Evolutionary conservation across 345 rosid genomes (phyloP).

Genomic region (Lenwebbia sp.): DNA sequence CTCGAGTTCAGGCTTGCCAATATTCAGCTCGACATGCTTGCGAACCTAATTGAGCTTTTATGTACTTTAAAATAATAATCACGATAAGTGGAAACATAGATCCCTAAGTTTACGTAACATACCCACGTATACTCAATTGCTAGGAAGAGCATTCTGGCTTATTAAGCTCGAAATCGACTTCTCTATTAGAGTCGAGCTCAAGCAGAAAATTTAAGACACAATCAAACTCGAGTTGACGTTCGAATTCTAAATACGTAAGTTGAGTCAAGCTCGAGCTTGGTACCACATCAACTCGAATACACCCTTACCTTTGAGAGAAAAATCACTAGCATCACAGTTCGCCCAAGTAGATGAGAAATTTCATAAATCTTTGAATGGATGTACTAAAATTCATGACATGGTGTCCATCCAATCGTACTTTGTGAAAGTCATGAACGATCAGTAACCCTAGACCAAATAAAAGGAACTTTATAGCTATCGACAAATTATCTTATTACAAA

Average conservation of each 20-base stretch:
- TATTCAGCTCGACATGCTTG: neutral
- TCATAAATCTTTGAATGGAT: neutral
- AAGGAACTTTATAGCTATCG: no score
- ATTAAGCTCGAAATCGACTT: neutral
- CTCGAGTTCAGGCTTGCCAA: neutral
- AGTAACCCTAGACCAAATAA: no score
- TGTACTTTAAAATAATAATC: neutral
- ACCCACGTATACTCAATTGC: accelerated
- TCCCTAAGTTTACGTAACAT: neutral
- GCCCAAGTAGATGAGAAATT: neutral
- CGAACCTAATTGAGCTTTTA: neutral
- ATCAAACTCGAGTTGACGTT: neutral
- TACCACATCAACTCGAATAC: neutral
- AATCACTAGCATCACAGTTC: neutral
- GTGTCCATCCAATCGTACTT: neutral
- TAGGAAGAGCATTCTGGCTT: neutral
- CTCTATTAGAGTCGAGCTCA: neutral
- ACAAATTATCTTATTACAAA: neutral
- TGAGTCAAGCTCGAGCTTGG: neutral
- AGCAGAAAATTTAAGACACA: neutral
- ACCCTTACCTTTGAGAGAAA: neutral
- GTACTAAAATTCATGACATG: neutral
- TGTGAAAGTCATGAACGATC: neutral
- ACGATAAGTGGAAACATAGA: neutral
- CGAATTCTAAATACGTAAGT: neutral